These are phyloP conservation scores for Lolium rigidum DNA, from an alignment of 176 grass and related monocot species.

Conservation along the genomic window DNA sequence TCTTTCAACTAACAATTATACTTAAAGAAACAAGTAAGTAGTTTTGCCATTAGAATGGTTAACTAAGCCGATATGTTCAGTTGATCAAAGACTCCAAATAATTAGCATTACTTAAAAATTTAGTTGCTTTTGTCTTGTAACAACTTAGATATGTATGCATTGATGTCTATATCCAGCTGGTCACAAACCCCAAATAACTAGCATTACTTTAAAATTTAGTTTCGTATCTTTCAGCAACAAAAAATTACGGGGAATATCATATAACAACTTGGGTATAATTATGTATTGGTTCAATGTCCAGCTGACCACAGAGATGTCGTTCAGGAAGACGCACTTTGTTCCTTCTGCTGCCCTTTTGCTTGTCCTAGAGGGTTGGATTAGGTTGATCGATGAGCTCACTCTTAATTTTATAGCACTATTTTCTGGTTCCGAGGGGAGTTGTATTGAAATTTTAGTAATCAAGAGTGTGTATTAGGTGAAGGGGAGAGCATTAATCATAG, in stretches of 20 bases:
- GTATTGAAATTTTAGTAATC: conserved; percentile 3
- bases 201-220: neutral
- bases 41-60: neutral
- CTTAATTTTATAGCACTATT: neutral
- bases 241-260: too few species aligned
- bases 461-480: neutral
- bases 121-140: neutral
- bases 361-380: neutral
- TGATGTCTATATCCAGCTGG: neutral
- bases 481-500: neutral
- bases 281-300: neutral
- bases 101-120: neutral
- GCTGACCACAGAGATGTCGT: neutral
- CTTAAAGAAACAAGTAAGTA: neutral
- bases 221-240: neutral
- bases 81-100: neutral
- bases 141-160: neutral
- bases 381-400: neutral
- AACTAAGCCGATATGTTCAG: neutral
- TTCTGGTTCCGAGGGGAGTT: neutral
- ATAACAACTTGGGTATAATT: neutral
- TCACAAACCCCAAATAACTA: neutral
- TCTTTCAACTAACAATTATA: conserved; percentile 3
- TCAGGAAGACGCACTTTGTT: neutral
- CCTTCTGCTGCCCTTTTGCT: neutral